These are phyloP conservation scores for Stephania cephalantha DNA, from an alignment of 164 flowering plant genomes.

Conservation along the genomic window DNA sequence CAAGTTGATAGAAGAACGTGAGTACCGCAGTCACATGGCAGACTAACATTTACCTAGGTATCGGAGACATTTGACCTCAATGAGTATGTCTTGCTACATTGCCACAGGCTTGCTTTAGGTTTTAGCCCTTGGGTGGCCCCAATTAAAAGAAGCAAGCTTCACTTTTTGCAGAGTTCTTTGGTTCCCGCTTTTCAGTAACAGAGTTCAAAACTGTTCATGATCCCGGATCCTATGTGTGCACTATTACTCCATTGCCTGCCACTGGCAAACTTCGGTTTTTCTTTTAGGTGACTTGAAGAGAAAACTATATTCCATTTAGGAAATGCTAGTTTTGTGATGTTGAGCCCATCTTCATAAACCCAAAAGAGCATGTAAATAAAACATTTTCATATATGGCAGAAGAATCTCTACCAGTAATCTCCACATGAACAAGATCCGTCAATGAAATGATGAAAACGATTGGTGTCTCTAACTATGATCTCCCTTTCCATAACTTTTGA, in stretches of 20 bases:
- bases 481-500: conserved; percentile 47
- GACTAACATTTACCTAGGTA: too few relatives aligned
- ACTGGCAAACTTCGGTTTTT: too few relatives aligned
- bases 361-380: neutral
- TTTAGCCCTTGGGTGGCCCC: too few relatives aligned
- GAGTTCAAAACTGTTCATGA: neutral
- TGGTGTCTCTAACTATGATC: conserved; percentile 59
- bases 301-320: too few relatives aligned
- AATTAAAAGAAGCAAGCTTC: too few relatives aligned
- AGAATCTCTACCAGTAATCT: conserved; percentile 47
- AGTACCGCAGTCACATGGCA: neutral
- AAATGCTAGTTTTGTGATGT: neutral
- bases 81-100: too few relatives aligned
- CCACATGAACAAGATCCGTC: conserved; percentile 59
- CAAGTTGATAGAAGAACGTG: neutral
- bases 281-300: too few relatives aligned
- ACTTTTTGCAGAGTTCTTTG: neutral
- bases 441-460: conserved; percentile 53
- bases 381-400: neutral
- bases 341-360: neutral
- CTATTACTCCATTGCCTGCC: too few relatives aligned
- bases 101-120: too few relatives aligned
- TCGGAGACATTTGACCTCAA: too few relatives aligned
- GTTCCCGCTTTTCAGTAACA: neutral
- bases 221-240: too few relatives aligned